Evolutionary conservation across 768 basidiomycete genomes (phyloP).

Genomic region (Cyclocybe aegerita): DNA sequence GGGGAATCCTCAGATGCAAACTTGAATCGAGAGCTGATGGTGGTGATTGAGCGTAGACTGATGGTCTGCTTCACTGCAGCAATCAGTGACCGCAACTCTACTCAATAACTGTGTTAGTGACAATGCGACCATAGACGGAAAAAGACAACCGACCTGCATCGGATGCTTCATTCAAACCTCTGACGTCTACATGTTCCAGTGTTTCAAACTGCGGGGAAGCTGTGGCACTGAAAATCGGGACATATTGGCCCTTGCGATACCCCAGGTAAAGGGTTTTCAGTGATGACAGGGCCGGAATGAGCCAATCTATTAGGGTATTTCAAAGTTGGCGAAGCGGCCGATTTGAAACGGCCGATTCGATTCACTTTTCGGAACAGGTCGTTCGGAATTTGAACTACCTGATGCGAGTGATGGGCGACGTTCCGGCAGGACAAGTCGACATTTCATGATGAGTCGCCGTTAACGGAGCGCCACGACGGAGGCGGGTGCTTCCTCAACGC

Average conservation of each 20-base stretch:
- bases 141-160: neutral
- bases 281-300: constrained; percentile 1
- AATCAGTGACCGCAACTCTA: neutral
- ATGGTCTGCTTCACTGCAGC: neutral
- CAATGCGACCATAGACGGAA: neutral
- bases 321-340: too few relatives aligned
- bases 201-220: neutral
- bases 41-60: neutral
- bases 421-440: too few relatives aligned
- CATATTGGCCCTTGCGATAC: neutral
- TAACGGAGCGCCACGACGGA: too few relatives aligned
- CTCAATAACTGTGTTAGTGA: neutral
- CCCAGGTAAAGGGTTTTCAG: neutral
- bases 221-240: neutral
- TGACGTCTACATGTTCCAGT: neutral
- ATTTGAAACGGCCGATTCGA: too few relatives aligned
- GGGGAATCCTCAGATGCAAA: neutral
- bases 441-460: too few relatives aligned
- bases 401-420: too few relatives aligned
- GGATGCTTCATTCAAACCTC: neutral
- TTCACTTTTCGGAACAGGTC: too few relatives aligned
- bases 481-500: too few relatives aligned
- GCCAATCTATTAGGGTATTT: too few relatives aligned
- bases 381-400: too few relatives aligned
- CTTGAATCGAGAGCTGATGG: neutral